A percentile compares a stretch with the other conserved stretches of the same genome.
Conservation (phyloP, 2,329 filamentous ascomycete genomes). For the Beauveria australis region DNA sequence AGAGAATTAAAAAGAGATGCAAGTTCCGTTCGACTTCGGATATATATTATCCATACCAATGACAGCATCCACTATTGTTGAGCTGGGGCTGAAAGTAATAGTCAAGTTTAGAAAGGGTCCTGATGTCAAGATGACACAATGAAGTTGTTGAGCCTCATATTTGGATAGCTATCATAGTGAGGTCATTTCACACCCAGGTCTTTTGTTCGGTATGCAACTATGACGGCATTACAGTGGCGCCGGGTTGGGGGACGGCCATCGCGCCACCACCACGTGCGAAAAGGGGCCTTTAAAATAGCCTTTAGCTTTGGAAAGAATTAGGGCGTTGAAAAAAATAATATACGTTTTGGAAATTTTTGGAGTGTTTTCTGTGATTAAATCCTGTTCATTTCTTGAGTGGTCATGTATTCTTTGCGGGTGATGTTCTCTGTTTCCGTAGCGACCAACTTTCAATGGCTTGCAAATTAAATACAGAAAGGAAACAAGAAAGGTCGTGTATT, state of each 20-base stretch:
- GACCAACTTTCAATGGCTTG: too few species aligned
- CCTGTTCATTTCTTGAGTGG: too few species aligned
- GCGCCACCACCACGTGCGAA: background rate
- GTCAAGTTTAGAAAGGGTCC: background rate
- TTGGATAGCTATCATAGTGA: background rate
- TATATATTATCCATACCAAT: background rate
- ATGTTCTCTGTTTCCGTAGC: too few species aligned
- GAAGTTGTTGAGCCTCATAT: background rate
- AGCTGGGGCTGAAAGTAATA: background rate
- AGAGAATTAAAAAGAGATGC: too few species aligned
- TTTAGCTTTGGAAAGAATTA: too few species aligned
- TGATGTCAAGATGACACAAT: constrained; percentile 8
- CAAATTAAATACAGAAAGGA: too few species aligned
- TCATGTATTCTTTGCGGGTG: too few species aligned
- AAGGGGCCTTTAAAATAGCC: background rate
- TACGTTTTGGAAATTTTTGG: too few species aligned
- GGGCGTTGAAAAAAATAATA: too few species aligned
- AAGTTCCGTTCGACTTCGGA: too few species aligned
- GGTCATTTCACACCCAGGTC: background rate
- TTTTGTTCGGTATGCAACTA: background rate
- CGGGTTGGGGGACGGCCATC: background rate
- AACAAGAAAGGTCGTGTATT: too few species aligned
- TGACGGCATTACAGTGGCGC: background rate
- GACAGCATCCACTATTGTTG: background rate
- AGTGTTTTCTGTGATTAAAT: too few species aligned